Conservation (phyloP, 805 yeast species). For the Lipomyces yamadae region DNA sequence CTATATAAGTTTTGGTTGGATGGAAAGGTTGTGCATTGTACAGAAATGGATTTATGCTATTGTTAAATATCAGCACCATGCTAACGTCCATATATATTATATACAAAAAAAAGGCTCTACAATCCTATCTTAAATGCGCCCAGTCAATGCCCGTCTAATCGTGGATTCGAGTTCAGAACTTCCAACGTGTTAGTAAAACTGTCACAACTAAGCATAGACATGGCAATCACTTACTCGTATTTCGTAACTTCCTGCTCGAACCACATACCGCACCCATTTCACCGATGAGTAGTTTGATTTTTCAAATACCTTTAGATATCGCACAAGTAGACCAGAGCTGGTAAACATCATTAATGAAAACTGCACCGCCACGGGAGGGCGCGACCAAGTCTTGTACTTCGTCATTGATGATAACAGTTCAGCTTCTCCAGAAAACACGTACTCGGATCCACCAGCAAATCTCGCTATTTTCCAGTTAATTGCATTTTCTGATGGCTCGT, state of each 20-base stretch:
- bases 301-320: conserved; percentile 69
- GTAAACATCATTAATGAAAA: conserved; percentile 77
- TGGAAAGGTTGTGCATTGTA: neutral
- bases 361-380: conserved; percentile 74
- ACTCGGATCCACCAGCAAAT: conserved; percentile 68
- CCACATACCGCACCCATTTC: conserved; percentile 84
- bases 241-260: conserved; percentile 81
- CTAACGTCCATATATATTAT: neutral
- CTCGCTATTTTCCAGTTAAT: conserved; percentile 74
- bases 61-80: neutral
- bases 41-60: neutral
- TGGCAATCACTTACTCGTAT: conserved; percentile 53
- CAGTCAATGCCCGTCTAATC: neutral
- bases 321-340: conserved; percentile 74
- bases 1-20: neutral
- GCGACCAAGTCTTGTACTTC: conserved; percentile 56
- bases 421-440: conserved; percentile 61
- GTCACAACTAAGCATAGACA: conserved; percentile 36
- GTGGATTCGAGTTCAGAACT: neutral
- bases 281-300: conserved; percentile 67
- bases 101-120: neutral
- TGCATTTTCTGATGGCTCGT: conserved; percentile 65
- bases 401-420: conserved; percentile 47
- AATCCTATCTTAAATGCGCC: neutral
- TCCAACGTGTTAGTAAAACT: conserved; percentile 7